Percentiles rank a stretch among this genome's conserved stretches.
These are phyloP conservation scores for Wickerhamomyces kurtzmanii DNA, from an alignment of 805 yeast genomes.

Conservation along the genomic window DNA sequence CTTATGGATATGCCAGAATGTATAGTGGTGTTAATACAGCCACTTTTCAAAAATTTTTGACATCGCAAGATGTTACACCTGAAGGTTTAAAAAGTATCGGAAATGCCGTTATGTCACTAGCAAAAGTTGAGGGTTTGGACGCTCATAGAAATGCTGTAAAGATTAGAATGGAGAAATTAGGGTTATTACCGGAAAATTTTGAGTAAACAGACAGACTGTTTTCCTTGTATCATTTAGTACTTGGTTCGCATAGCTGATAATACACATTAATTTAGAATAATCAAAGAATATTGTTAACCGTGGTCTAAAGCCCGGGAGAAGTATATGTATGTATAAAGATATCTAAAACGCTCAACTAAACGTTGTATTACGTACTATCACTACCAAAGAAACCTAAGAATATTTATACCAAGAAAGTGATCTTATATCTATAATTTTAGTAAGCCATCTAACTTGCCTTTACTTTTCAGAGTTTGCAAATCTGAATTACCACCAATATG, in stretches of 20 bases:
- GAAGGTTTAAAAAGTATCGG: slow-evolving; percentile 86
- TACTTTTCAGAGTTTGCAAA: slow-evolving; percentile 57
- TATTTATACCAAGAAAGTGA: too few relatives aligned
- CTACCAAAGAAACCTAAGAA: too few relatives aligned
- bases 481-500: slow-evolving; percentile 96
- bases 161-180: slow-evolving; percentile 81
- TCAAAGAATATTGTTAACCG: too few relatives aligned
- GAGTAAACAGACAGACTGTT: slow-evolving; percentile 11
- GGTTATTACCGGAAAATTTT: slow-evolving; percentile 31
- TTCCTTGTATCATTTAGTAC: too few relatives aligned
- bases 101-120: slow-evolving; percentile 92
- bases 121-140: slow-evolving; percentile 93
- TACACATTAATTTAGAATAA: too few relatives aligned
- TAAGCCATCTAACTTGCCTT: slow-evolving; percentile 44
- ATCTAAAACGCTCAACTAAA: too few relatives aligned
- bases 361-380: too few relatives aligned
- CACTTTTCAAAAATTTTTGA: slow-evolving; percentile 90
- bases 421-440: slow-evolving; percentile 16
- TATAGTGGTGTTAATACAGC: slow-evolving; percentile 96
- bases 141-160: slow-evolving; percentile 97
- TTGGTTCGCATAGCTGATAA: too few relatives aligned
- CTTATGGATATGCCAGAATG: slow-evolving; percentile 96
- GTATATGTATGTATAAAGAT: too few relatives aligned
- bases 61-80: slow-evolving; percentile 83
- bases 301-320: too few relatives aligned